Evolutionary conservation across 768 basidiomycete genomes (phyloP), one percentile per base, ranked within the genome.

Genomic region (Russula compacta): DNA sequence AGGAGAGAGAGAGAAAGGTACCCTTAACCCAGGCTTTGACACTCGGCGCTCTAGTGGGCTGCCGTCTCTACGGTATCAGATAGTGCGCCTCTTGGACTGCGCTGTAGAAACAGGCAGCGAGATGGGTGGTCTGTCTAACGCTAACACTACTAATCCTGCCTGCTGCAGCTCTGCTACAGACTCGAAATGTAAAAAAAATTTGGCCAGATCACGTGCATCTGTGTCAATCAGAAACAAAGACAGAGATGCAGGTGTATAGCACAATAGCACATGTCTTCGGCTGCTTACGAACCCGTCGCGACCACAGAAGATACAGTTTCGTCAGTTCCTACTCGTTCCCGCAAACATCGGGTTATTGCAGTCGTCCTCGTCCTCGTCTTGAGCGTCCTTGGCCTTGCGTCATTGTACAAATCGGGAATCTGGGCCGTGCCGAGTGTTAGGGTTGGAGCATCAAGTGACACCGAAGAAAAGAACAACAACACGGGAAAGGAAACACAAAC

Each of bases 401-500:
- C 59, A 44, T 17, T 50, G 4, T 61, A 60, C 65, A 53, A 65
- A 36, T 57, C 56, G 9, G 60, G 66, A 29, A 58, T 52, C 32
- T 66, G 64, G 65, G n/a, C 21, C 29, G 49, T 61, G 43, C 61
- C 58, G 55, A 48, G 42, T 44, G 24, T 32, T 48, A 24, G 36
- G 24, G 21, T 60, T 29, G 29, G 24, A 35, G 48, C 53, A 47
- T 29, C 11, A 29, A 51, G 42, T 17, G 46, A 44, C 46, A 49
- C 46, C 47, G 44, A 56, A 50, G 50, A 48, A 40, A 24, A 29
- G 38, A 32, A 51, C 51, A 57, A 53, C 59, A 59, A 56, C 65
- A 32, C 49, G 4, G 60, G 66, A 36, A 61, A 66, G 19, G 63
- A 63, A 64, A 64, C 70, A 39, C 48, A 50, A 56, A 21, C 21